Base-by-base conservation (phyloP, 495 filamentous ascomycete species). In the Xylaria longipes region DNA sequence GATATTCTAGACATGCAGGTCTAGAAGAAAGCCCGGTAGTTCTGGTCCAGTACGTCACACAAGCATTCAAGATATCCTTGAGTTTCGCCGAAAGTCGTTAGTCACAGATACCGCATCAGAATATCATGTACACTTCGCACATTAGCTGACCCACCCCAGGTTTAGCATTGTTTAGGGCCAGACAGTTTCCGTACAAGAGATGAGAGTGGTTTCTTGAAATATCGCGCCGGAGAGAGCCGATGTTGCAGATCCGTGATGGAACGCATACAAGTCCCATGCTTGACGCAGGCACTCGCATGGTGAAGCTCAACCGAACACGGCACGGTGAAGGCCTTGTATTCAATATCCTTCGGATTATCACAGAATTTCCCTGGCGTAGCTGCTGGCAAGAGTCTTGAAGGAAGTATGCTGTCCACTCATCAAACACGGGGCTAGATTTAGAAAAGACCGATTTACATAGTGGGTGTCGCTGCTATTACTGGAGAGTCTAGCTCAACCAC, bases 1-100 rank as follows among this genome's bases (percentile, higher is more conserved):
- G 70, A 22, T 41, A 63, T 72, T 73, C 69, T 33, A 75, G 68
- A 77, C 72, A 75, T 68, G 67, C 62, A 75, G 61, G 48, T 50
- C 63, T 50, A 20, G 46, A 65, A 65, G 66, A 62, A 70, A 70
- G 33, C 31, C 64, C 60, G 39, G 72, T 66, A 58, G 61, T 69
- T 72, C 37, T 75, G 45, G 73, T 65, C 60, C 57, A 43, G 72
- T 62, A 65, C n/a, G 68, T 64, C 39, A 25, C 66, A 60, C 72
- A 60, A 52, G 62, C 58, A 60, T 20, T 41, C 37, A 33, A 56
- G 31, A 8, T 35, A 52, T 29, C 61, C 25, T 64, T 5, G 22
- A 46, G 22, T 37, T 14, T n/a, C 4, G 20, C 33, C 57, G 31
- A 37, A n/a, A 33, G 33, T 56, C 27, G 27, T 12, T 56, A 1